phyloP scores from a whole-genome alignment of 176 grass and related monocot genomes.

The Triticum turgidum region DNA sequence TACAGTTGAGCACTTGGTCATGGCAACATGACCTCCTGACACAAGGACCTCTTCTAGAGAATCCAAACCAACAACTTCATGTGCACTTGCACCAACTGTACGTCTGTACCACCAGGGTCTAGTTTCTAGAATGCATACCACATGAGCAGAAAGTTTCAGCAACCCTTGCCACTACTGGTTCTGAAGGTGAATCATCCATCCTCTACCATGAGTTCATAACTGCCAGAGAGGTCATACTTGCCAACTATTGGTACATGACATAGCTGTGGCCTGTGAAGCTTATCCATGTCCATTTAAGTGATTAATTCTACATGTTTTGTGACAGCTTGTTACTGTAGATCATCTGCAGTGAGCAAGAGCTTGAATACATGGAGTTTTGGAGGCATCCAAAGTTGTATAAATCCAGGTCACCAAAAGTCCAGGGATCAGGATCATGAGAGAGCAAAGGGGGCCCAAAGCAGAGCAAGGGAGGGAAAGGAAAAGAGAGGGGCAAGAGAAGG shows the following conservation, averaged over 20 bases:
- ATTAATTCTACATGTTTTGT: not conserved
- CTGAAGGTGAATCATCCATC: not conserved
- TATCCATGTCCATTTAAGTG: not conserved
- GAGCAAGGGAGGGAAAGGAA: conserved; percentile 1
- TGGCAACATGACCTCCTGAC: conserved; percentile 23
- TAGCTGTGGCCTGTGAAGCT: not conserved
- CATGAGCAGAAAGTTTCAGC: conserved; percentile 22
- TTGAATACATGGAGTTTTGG: not conserved
- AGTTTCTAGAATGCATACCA: conserved; percentile 7
- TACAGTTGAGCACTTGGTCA: conserved; percentile 17
- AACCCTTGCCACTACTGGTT: not conserved
- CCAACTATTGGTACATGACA: not conserved
- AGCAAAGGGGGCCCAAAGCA: conserved; percentile 17
- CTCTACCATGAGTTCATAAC: not conserved
- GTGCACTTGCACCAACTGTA: conserved; percentile 28
- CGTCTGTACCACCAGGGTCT: not conserved
- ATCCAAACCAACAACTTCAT: not conserved
- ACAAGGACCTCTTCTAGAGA: conserved; percentile 20
- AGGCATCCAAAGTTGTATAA: conserved; percentile 6
- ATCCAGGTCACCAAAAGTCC: conserved; percentile 14
- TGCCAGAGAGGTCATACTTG: not conserved
- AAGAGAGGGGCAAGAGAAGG: conserved; percentile 11
- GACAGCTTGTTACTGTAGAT: not conserved
- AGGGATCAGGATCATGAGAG: conserved; percentile 7
- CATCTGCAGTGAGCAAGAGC: not conserved